Evolutionary conservation across 441 rosid genomes (phyloP), one percentile per base, ranked within the genome.

Genomic region (Euphorbia celastroides): DNA sequence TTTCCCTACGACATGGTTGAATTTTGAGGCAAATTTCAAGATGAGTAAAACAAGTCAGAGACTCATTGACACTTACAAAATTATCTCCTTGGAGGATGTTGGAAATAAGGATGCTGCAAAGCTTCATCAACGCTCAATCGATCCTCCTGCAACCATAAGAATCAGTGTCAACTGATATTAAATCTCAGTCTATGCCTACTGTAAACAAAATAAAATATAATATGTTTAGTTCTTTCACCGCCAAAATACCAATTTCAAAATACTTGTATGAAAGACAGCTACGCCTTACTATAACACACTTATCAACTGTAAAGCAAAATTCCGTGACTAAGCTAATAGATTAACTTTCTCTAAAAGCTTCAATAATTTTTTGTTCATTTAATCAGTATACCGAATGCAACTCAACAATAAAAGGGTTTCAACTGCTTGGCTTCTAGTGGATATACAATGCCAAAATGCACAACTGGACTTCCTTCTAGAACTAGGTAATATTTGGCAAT

Each of bases 61-160:
- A 44, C 23, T 55, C 27, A 27, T 7, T 46, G 7, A 59, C 64
- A 56, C 51, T 41, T 58, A 17, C 23, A n/a, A 38, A 13, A 38
- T 82, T 56, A 83, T 36, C 72, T 65, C 55, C 68, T 66, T 30
- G 75, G 82, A 65, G 80, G 80, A 67, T 61, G 64, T 59, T 85
- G 88, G 77, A 93, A 88, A 82, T 91, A 93, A 70, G 93, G 95
- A 83, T 93, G 97, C 71, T 38, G 84, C 82, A 93, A 70, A 78
- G 97, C 99, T 69, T 89, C 88, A 69, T 89, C 90, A 44, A 88
- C 74, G 28, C 75, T 86, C 69, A 88, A n/a, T 50, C 97, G 87
- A 71, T 89, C 97, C 69, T 88, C 95, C 97, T 93, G 72, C 80
- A 70, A 69, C 38, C 56, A 50, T 57, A 62, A 68, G 55, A 10